Evolutionary conservation across 2,329 filamentous ascomycete species (phyloP), one percentile per base, ranked within the genome.

Genomic region (Penicillium sp.): DNA sequence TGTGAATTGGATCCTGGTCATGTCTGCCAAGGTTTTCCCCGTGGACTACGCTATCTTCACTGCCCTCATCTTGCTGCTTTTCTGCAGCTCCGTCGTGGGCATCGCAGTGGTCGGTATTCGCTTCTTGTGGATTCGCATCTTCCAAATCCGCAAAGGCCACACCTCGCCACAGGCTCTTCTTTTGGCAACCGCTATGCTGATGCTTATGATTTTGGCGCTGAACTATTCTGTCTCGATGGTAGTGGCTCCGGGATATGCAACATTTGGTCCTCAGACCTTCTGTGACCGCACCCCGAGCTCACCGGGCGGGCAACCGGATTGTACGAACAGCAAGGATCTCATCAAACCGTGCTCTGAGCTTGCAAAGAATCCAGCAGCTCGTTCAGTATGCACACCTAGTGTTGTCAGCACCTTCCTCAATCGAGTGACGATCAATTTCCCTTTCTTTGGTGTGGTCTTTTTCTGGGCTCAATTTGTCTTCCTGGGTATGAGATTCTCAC

Each of bases 401-500:
- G 84, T 96, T 34, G 86, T 90, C 66, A 93, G 88, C 50, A 95
- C 88, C 0, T 95, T 98, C 70, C 77, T 98, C 55, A 96, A 97
- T 69, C 84, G 90, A 39, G 82, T 96, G 51, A 90, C 88, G 24
- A 80, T 95, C 63, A 95, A 94, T 65, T 98, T 93, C 78, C 90
- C 93, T 5, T 89, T 96, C 65, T 95, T 98, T 63, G 93, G 93
- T 9, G 83, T 85, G 9, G 74, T 97, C n/a, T 81, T 88, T 57
- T 98, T 97, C 69, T 98, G 90, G 90, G 88, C 90, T 0, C 93
- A 98, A 62, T 97, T 96, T 64, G 86, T 80, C 9, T 97, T 98
- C 72, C 71, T 98, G 38, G 85, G 74, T 74, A 67, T 11, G 3
- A 58, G 64, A 33, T 27, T 32, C 33, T n/a, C 27, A 50, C 4